Conservation (phyloP, 2,329 filamentous ascomycete genomes). For the Zasmidium citrigriseum region DNA sequence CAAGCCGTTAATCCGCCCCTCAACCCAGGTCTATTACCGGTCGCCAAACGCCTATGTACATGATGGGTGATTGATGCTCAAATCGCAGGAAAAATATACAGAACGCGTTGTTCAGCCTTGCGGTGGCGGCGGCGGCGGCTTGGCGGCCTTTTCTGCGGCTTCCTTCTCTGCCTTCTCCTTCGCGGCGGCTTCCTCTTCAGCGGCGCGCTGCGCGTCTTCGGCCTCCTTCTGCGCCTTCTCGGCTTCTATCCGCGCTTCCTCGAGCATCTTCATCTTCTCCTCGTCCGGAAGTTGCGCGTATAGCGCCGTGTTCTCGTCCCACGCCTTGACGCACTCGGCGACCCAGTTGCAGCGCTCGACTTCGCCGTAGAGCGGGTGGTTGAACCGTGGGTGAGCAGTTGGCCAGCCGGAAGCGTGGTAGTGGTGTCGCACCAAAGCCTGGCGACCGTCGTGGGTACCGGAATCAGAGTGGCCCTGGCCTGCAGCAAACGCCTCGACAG, state of each 20-base stretch:
- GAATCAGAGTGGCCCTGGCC: conserved; percentile 74
- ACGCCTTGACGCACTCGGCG: conserved; percentile 62
- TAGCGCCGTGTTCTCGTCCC: conserved; percentile 64
- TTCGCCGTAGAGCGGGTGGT: conserved; percentile 68
- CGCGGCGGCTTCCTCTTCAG: conserved; percentile 20
- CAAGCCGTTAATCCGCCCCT: neutral
- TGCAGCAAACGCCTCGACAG: conserved; percentile 71
- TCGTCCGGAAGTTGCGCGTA: conserved; percentile 61
- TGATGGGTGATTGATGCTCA: neutral
- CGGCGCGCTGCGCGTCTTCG: conserved; percentile 23
- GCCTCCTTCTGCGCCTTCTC: conserved; percentile 21
- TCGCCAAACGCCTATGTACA: conserved; percentile 4
- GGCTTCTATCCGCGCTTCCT: conserved; percentile 22
- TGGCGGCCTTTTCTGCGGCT: conserved; percentile 1
- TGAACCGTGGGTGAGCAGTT: conserved; percentile 64
- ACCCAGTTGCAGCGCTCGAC: conserved; percentile 74
- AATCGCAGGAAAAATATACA: neutral
- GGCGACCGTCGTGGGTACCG: conserved; percentile 66
- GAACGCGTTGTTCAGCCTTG: neutral
- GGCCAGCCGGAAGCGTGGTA: conserved; percentile 76
- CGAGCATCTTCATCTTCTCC: conserved; percentile 56
- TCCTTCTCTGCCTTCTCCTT: conserved; percentile 13
- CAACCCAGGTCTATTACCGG: neutral
- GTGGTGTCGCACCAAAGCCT: conserved; percentile 71
- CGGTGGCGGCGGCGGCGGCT: conserved; percentile 2